A percentile compares a stretch with the other conserved stretches of the same genome.
phyloP scores from a whole-genome alignment of 768 basidiomycete species.

The Leccinum subtestaceum region DNA sequence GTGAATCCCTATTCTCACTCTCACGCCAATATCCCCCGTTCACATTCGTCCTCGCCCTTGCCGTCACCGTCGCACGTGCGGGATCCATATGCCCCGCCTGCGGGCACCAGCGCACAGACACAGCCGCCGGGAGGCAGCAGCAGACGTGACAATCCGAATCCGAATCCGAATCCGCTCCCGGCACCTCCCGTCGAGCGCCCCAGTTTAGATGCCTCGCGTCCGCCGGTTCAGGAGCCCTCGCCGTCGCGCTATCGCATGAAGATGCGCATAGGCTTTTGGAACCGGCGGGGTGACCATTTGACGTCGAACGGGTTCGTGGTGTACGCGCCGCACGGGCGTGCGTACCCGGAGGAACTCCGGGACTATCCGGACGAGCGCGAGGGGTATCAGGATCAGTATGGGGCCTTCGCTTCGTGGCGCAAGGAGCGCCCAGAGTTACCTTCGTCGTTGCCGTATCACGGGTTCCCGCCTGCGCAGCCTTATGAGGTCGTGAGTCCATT shows the following conservation, averaged over 20 bases:
- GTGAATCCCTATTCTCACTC: neutral
- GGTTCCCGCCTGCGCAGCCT: constrained; percentile 50
- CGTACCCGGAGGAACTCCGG: constrained; percentile 60
- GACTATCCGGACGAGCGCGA: constrained; percentile 54
- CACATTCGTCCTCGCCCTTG: constrained; percentile 15
- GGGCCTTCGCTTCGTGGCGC: constrained; percentile 40
- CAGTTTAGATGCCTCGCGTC: constrained; percentile 22
- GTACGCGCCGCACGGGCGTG: constrained; percentile 54
- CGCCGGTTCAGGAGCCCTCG: constrained; percentile 28
- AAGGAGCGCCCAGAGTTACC: constrained; percentile 53
- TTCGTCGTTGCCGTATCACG: constrained; percentile 57
- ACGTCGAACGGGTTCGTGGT: constrained; percentile 56
- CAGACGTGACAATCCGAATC: constrained; percentile 23
- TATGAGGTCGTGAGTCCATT: constrained; percentile 47
- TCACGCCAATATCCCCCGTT: constrained; percentile 5
- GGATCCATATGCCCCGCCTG: constrained; percentile 6
- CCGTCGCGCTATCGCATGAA: constrained; percentile 32
- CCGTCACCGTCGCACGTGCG: constrained; percentile 12
- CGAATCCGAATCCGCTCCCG: constrained; percentile 26
- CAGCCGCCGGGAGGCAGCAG: neutral
- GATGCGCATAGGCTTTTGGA: constrained; percentile 65
- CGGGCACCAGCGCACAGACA: neutral
- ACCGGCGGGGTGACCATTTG: constrained; percentile 70
- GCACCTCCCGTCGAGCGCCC: constrained; percentile 29
- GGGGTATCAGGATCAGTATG: constrained; percentile 57